Conservation (phyloP, 331 rosid genomes). For the Erythrophleum ivorense region DNA sequence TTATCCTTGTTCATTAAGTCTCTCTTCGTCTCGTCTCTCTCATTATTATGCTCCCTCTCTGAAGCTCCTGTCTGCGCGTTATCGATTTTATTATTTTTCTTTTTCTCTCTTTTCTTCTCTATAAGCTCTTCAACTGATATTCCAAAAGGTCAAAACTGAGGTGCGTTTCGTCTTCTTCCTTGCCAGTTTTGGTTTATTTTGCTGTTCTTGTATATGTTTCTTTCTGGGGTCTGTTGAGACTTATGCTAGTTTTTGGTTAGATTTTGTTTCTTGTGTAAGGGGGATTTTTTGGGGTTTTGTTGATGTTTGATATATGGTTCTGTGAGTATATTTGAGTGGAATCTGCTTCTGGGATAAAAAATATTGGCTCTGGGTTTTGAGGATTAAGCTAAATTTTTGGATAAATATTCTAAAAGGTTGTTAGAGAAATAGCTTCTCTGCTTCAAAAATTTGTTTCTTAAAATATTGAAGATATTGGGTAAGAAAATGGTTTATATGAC, state of each 20-base stretch:
- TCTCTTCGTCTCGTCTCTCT: neutral
- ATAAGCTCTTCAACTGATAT: neutral
- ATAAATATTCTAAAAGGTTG: constrained; percentile 15
- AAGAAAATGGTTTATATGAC: neutral
- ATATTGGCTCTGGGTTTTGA: neutral
- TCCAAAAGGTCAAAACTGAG: constrained; percentile 35
- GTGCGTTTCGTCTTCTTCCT: constrained; percentile 36
- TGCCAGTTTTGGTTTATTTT: neutral
- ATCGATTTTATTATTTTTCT: neutral
- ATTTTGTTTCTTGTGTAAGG: neutral
- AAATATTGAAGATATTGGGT: constrained; percentile 1
- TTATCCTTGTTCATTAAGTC: neutral
- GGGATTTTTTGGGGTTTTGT: neutral
- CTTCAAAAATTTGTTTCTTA: neutral
- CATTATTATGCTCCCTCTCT: neutral
- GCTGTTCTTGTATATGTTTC: neutral
- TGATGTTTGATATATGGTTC: neutral
- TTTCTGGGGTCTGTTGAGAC: constrained; percentile 5
- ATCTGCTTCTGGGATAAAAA: neutral
- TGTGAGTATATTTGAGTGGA: neutral
- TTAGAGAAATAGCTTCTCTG: constrained; percentile 17
- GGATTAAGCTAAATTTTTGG: neutral
- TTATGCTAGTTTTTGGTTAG: neutral
- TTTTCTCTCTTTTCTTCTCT: neutral
- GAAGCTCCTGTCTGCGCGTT: neutral